Percentiles rank a stretch among this genome's conserved stretches.
phyloP scores from a whole-genome alignment of 495 filamentous ascomycete genomes.

The Emericellopsis terricola region DNA sequence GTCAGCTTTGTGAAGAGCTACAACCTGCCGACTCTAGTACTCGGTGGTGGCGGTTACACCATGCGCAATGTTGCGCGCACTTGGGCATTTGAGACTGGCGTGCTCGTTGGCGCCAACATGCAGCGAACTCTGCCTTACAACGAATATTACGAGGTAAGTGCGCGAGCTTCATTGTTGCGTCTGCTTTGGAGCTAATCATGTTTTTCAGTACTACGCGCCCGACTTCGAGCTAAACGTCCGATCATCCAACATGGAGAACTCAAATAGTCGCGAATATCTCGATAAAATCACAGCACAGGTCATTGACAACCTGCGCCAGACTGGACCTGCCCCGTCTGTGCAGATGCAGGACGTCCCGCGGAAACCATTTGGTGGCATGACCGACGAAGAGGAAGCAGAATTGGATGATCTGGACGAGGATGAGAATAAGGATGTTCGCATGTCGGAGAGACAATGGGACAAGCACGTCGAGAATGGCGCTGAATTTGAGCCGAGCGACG shows the following conservation, averaged over 20 bases:
- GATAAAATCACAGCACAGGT: conserved; percentile 89
- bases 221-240: conserved; percentile 93
- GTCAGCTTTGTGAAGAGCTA: conserved; percentile 91
- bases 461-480: conserved; percentile 52
- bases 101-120: conserved; percentile 69
- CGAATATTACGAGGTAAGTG: conserved; percentile 87
- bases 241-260: conserved; percentile 97
- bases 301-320: conserved; percentile 82
- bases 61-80: conserved; percentile 97
- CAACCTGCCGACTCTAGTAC: conserved; percentile 72
- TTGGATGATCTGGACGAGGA: conserved; percentile 83
- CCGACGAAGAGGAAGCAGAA: conserved; percentile 75
- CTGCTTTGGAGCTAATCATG: conserved; percentile 10
- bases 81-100: conserved; percentile 92
- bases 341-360: conserved; percentile 93
- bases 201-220: conserved; percentile 75
- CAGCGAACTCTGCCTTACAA: conserved; percentile 78
- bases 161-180: neutral
- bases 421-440: conserved; percentile 67
- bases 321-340: conserved; percentile 75
- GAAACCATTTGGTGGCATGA: conserved; percentile 43
- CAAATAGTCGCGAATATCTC: conserved; percentile 84
- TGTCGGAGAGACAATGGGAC: conserved; percentile 74
- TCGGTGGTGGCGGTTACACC: conserved; percentile 93
- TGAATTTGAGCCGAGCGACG: conserved; percentile 72